phyloP scores from a whole-genome alignment of 768 basidiomycete genomes.

The Lactarius hatsudake region DNA sequence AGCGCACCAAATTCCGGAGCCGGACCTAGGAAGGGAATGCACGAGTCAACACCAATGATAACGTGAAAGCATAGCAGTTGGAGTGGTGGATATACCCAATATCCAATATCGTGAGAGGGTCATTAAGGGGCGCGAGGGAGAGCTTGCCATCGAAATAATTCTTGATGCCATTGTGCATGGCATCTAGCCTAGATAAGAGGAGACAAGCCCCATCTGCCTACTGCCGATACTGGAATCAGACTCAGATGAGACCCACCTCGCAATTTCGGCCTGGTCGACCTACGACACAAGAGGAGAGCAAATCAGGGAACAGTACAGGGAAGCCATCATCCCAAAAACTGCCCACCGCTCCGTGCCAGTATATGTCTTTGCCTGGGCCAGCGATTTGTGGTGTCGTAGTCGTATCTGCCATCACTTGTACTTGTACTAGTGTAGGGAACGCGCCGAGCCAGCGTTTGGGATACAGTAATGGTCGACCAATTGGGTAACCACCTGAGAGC shows the following conservation, averaged over 20 bases:
- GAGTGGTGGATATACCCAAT: constrained; percentile 29
- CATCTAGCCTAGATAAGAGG: constrained; percentile 26
- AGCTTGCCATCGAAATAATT: constrained; percentile 25
- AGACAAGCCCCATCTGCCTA: background rate
- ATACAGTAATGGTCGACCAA: too few species aligned
- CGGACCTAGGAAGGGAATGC: background rate
- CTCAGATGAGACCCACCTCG: background rate
- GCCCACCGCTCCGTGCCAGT: constrained; percentile 19
- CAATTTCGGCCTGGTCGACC: constrained; percentile 13
- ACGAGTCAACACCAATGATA: background rate
- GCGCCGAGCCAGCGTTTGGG: too few species aligned
- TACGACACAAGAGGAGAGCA: background rate
- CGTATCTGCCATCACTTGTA: background rate
- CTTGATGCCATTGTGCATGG: constrained; percentile 29
- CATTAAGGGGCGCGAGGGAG: constrained; percentile 23
- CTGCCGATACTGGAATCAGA: background rate
- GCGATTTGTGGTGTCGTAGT: background rate
- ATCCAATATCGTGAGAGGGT: constrained; percentile 30
- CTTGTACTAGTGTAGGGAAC: background rate
- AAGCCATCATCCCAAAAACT: background rate
- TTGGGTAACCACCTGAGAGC: too few species aligned
- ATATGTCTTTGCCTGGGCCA: background rate
- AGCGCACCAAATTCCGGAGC: constrained; percentile 21
- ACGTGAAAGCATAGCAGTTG: background rate
- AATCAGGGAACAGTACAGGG: background rate